phyloP scores from a whole-genome alignment of 352 stramenopile species.

The Pythium dissimile region DNA sequence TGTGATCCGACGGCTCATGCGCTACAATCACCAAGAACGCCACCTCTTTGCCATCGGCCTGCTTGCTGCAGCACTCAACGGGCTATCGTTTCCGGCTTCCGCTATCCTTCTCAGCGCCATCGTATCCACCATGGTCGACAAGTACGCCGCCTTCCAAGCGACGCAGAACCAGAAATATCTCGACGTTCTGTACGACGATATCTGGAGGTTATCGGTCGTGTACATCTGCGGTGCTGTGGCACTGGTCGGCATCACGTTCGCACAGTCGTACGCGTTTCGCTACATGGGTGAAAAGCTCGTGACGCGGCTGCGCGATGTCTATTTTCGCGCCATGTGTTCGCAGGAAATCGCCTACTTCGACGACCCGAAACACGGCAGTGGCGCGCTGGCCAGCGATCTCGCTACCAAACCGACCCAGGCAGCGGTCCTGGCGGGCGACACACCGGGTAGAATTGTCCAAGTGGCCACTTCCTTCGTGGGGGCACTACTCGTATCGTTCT shows the following conservation, averaged over 20 bases:
- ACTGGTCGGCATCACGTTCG: slow-evolving; percentile 31
- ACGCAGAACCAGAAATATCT: slow-evolving; percentile 25
- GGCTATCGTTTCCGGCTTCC: slow-evolving; percentile 32
- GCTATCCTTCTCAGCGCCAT: slow-evolving; percentile 40
- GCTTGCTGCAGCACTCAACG: slow-evolving; percentile 17
- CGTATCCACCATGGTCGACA: slow-evolving; percentile 41
- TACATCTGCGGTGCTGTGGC: slow-evolving; percentile 31
- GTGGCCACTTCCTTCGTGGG: slow-evolving; percentile 47
- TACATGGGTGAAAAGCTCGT: slow-evolving; percentile 52
- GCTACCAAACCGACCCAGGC: slow-evolving; percentile 50
- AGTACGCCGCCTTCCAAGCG: slow-evolving; percentile 34
- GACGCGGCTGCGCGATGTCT: slow-evolving; percentile 37
- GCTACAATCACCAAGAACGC: neutral
- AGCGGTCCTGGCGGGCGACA: slow-evolving; percentile 44
- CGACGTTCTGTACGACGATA: slow-evolving; percentile 31
- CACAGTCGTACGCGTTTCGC: slow-evolving; percentile 45
- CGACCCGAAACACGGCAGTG: slow-evolving; percentile 51
- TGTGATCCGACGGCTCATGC: slow-evolving; percentile 9
- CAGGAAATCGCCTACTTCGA: slow-evolving; percentile 77
- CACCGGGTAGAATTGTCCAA: slow-evolving; percentile 38
- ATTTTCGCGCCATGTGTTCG: slow-evolving; percentile 36
- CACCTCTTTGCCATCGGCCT: slow-evolving; percentile 9
- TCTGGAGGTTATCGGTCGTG: slow-evolving; percentile 24
- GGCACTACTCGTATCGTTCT: slow-evolving; percentile 59
- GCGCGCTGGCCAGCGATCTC: slow-evolving; percentile 47